Evolutionary conservation across 768 basidiomycete genomes (phyloP).

Genomic region (Sarcodon aspratus): DNA sequence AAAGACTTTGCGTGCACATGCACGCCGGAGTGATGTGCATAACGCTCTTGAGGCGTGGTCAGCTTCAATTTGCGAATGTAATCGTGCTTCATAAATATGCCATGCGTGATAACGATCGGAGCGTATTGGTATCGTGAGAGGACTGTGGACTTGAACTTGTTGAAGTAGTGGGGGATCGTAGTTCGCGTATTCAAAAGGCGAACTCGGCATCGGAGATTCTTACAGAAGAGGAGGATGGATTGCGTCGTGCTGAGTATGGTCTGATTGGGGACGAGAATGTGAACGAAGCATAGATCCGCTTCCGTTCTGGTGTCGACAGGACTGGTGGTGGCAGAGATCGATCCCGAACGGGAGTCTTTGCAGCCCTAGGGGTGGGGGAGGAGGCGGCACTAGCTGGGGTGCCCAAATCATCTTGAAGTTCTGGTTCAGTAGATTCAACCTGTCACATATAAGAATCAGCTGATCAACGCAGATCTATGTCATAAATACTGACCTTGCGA

Average conservation of each 20-base stretch:
- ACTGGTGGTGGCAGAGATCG: slow-evolving; percentile 15
- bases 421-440: slow-evolving; percentile 1
- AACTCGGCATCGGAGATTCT: slow-evolving; percentile 8
- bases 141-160: too few species aligned
- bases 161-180: too few species aligned
- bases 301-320: slow-evolving; percentile 70
- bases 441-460: slow-evolving; percentile 1
- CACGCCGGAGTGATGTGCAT: too few species aligned
- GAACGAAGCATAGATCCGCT: slow-evolving; percentile 61
- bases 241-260: slow-evolving; percentile 42
- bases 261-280: slow-evolving; percentile 57
- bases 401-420: neutral
- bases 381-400: neutral
- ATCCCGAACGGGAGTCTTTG: slow-evolving; percentile 16
- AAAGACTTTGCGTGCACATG: too few species aligned
- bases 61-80: too few species aligned
- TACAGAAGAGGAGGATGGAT: slow-evolving; percentile 16
- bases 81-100: too few species aligned
- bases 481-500: slow-evolving; percentile 1
- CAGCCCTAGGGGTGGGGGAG: slow-evolving; percentile 8
- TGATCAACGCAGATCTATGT: slow-evolving; percentile 2
- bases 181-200: too few species aligned
- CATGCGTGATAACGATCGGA: too few species aligned
- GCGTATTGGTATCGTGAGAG: too few species aligned
- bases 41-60: too few species aligned